Percentiles rank a stretch among this genome's conserved stretches.
phyloP scores from a whole-genome alignment of 2,329 filamentous ascomycete genomes.

The Paecilomyces sp. region DNA sequence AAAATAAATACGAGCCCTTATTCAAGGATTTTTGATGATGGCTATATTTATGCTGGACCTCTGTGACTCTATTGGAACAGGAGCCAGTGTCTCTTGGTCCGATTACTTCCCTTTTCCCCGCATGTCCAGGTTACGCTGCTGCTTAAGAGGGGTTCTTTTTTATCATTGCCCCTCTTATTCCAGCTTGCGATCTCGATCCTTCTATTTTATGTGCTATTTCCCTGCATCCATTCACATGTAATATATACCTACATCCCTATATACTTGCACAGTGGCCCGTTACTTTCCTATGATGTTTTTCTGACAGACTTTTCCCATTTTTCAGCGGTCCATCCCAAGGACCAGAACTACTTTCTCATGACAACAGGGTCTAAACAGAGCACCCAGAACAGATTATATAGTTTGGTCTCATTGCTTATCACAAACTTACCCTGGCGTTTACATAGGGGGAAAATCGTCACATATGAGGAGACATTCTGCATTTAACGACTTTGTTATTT shows the following conservation, averaged over 20 bases:
- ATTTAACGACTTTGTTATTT: background rate
- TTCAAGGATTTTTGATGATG: conserved; percentile 53
- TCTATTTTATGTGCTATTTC: background rate
- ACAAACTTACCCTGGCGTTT: background rate
- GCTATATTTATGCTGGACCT: background rate
- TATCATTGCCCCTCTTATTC: background rate
- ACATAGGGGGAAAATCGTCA: background rate
- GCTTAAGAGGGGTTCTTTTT: background rate
- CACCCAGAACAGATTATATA: background rate
- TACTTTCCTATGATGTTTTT: background rate
- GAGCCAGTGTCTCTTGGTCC: background rate
- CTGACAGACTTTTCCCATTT: background rate
- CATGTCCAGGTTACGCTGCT: background rate
- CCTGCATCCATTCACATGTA: background rate
- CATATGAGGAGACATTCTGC: background rate
- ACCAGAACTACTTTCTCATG: background rate
- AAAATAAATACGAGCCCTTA: conserved; percentile 51
- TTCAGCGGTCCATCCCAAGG: background rate
- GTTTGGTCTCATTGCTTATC: background rate
- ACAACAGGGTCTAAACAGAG: background rate
- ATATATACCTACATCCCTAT: background rate
- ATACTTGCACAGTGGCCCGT: background rate
- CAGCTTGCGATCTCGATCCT: background rate
- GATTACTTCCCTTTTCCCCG: background rate
- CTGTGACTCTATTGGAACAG: background rate